Base-by-base conservation (phyloP, 331 rosid species). In the Saraca asoca region DNA sequence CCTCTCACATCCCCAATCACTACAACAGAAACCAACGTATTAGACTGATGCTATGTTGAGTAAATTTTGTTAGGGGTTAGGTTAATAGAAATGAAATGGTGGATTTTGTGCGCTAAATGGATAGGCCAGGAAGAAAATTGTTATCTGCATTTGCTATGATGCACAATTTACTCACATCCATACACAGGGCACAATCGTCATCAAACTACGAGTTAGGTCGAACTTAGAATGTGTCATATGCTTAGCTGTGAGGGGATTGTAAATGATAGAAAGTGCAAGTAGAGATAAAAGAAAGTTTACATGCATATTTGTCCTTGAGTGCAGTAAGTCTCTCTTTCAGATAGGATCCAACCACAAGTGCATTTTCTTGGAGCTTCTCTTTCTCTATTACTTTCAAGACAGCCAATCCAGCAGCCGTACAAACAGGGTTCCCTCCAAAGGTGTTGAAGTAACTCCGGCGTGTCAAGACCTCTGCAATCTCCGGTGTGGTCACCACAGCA, bases 1-100 rank as follows among this genome's bases (percentile, higher is more conserved):
- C 98, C 98, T 66, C 98, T 83, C 60, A 90, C 97, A 54, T 94
- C 97, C 52, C 98, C 97, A 29, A 94, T 78, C 12, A 88, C 98
- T 93, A 48, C 31, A 75, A n/a, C 53, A 54, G 53, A 41, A 71
- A 74, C 59, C 41, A 62, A 17, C 15, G 31, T 24, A 1, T 24
- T 24, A 24, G 31, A 24, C 3, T 24, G 31, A 24, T 24, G 31
- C 3, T 3, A 24, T 24, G 3, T 24, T 24, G 31, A 24, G 31
- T 24, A 24, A 42, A 79, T 5, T 15, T 34, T n/a, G 37, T 62
- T 68, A 24, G 31, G 31, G 1, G 31, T 3, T 24, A 1, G 31
- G 31, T 3, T 24, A 24, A 24, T 24, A 24, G 2, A 24, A 24
- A 24, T 24, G 31, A 24, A 1, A 24, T 24, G 31, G 3, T 24